Base-by-base conservation (phyloP, 208 protist genomes). In the Trypanosomatidae sp. region DNA sequence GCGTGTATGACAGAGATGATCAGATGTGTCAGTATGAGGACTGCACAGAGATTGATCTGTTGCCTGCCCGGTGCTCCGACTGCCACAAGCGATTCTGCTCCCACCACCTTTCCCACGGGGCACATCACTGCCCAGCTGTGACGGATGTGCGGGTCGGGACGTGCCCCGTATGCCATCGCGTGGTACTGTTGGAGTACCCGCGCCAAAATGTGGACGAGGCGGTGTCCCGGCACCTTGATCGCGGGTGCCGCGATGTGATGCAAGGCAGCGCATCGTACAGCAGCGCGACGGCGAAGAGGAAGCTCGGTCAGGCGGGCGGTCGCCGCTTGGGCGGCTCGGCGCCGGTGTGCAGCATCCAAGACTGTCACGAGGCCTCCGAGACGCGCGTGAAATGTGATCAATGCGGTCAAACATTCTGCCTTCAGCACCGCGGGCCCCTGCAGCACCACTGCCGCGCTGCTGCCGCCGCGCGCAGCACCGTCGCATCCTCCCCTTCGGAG, bases 61-160 rank as follows among this genome's bases (percentile, higher is more conserved):
- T 97, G 60, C 71, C 91, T 25, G 80, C 87, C 1, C 79, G 73
- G 10, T 97, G 93, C 82, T 73, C 77, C 6, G 62, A 91, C 69
- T 97, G 93, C 74, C 79, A 82, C 50, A 88, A 79, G 71, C 76
- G 72, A 15, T 97, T 95, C 83, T 97, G 93, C 69, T 83, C 79
- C 2, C 59, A 86, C n/a, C 93, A 97, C 81, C 87, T 94, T 3
- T 25, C 72, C n/a, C 81, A 77, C 44, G 66, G 50, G 41, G 83
- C 79, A 5, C 93, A 97, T 70, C 66, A 87, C 36, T 97, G 91
- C 71, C 1, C 68, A 3, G 78, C 58, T 6, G 80, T 81, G 56
- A 68, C 73, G 33, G 81, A 92, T 55, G 79, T 81, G 33, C 66
- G 70, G 1, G 78, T 87, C 1, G 71, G 77, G 13, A 74, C 46